Evolutionary conservation across 768 basidiomycete genomes (phyloP), one percentile per base, ranked within the genome.

Genomic region (Cystofilobasidium capitatum): DNA sequence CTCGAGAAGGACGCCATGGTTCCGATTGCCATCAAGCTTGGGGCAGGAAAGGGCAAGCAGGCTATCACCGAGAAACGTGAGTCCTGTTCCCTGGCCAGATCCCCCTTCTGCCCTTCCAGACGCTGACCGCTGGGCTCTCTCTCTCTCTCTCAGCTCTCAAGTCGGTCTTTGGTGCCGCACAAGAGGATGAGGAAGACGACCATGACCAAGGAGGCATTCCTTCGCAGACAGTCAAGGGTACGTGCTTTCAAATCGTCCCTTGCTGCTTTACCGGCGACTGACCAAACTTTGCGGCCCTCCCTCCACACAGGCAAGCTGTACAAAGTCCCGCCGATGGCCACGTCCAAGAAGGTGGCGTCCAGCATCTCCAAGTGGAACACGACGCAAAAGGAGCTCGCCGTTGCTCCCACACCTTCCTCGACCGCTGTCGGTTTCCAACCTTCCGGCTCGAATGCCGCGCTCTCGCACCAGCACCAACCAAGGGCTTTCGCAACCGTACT

Each of bases 321-420:
- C 75, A 88, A 84, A 74, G 86, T 92, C 44, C 86, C 87, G 20
- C 89, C 91, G 5, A 78, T 90, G 71, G 86, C 90, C 42, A 59
- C 62, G n/a, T 74, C 72, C 62, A 65, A 72, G 68, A 77, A 77
- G 75, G 76, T 86, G 54, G 88, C 83, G 58, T 88, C 83, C 76
- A 91, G 92, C 73, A 97, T 99, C 75, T 86, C 83, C 73, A 97
- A 98, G 76, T 99, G 94, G 96, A 98, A 93, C 75, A 87, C 87
- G 79, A 89, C 93, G 13, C 90, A 94, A 77, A 87, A 87, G 77
- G 93, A 91, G 73, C 81, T 96, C 59, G 83, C 82, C 31, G 31
- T 1, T 37, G 49, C 1, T 33, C 17, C 29, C 33, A 14, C 13
- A 26, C 16, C 45, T 39, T 47, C 7, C n/a, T 37, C 37, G 51